A percentile compares a stretch with the other conserved stretches of the same genome.
phyloP scores from a whole-genome alignment of 2,329 filamentous ascomycete genomes.

The Acrocalymma vagum region DNA sequence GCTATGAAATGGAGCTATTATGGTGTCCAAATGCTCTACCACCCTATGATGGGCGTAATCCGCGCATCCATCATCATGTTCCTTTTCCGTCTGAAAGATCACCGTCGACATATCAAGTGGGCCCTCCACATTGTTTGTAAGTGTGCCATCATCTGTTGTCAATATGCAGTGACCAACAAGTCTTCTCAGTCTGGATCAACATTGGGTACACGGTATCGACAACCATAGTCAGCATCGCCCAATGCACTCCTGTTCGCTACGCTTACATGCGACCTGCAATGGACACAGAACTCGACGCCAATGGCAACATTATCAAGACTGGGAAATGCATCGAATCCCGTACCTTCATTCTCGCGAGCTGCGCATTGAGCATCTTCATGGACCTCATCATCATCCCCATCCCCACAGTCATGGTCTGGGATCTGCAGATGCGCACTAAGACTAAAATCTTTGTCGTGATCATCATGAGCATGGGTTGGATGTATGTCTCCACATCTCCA shows the following conservation, averaged over 20 bases:
- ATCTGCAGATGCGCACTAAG: conserved; percentile 50
- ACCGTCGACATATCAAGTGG: conserved; percentile 34
- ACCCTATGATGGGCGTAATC: conserved; percentile 47
- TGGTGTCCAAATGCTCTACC: conserved; percentile 48
- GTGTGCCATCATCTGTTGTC: background rate
- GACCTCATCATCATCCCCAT: conserved; percentile 51
- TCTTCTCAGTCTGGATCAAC: conserved; percentile 41
- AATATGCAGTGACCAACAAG: conserved; percentile 2
- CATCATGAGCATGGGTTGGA: conserved; percentile 46
- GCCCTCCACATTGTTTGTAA: conserved; percentile 41
- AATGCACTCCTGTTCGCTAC: conserved; percentile 44
- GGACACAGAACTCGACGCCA: conserved; percentile 34
- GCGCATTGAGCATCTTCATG: conserved; percentile 46
- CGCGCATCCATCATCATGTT: conserved; percentile 49
- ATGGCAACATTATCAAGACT: conserved; percentile 33
- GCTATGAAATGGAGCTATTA: conserved; percentile 45
- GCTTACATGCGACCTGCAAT: conserved; percentile 36
- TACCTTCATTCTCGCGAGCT: conserved; percentile 43
- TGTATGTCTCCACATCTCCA: conserved; percentile 27
- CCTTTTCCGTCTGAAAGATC: conserved; percentile 46
- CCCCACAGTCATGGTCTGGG: conserved; percentile 54
- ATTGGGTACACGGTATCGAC: conserved; percentile 43
- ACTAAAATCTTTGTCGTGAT: conserved; percentile 43
- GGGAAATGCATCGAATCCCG: conserved; percentile 45
- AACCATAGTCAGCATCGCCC: conserved; percentile 44